Evolutionary conservation across 441 rosid genomes (phyloP).

Genomic region (Breynia disticha): DNA sequence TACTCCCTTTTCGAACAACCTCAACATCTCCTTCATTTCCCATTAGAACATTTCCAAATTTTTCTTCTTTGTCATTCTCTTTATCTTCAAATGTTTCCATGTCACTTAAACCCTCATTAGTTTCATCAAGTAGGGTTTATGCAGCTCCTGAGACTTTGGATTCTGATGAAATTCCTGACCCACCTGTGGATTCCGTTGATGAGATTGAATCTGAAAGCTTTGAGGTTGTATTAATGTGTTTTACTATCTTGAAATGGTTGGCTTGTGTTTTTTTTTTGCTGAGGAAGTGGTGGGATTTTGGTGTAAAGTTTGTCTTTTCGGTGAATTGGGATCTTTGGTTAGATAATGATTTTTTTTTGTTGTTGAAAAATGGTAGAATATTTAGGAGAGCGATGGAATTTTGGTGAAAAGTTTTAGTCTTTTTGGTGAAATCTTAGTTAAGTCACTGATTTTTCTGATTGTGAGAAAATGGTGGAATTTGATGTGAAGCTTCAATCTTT

Average conservation of each 20-base stretch:
- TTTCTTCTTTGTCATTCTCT: slow-evolving; percentile 26
- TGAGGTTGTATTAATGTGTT: slow-evolving; percentile 16
- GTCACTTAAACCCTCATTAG: slow-evolving; percentile 24
- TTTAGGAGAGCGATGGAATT: no score
- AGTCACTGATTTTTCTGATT: no score
- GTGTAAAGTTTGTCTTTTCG: no score
- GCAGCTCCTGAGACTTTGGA: slow-evolving; percentile 57
- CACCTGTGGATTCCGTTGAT: slow-evolving; percentile 26
- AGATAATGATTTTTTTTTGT: no score
- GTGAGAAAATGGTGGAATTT: not conserved
- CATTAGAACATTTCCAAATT: slow-evolving; percentile 16
- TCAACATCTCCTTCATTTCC: slow-evolving; percentile 30
- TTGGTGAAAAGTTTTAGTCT: no score
- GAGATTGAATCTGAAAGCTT: slow-evolving; percentile 20
- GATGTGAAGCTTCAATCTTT: not conserved
- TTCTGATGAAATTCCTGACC: slow-evolving; percentile 13
- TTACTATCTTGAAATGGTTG: not conserved
- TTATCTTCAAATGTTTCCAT: slow-evolving; percentile 21
- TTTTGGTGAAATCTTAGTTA: no score
- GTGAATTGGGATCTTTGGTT: no score
- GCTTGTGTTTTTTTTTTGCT: slow-evolving; percentile 11
- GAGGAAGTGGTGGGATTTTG: slow-evolving; percentile 10
- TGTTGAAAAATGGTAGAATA: no score
- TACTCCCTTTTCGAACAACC: slow-evolving; percentile 34
- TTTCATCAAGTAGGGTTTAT: slow-evolving; percentile 28